Evolutionary conservation across 2,329 filamentous ascomycete genomes (phyloP).

Genomic region (Volutella citrinella): DNA sequence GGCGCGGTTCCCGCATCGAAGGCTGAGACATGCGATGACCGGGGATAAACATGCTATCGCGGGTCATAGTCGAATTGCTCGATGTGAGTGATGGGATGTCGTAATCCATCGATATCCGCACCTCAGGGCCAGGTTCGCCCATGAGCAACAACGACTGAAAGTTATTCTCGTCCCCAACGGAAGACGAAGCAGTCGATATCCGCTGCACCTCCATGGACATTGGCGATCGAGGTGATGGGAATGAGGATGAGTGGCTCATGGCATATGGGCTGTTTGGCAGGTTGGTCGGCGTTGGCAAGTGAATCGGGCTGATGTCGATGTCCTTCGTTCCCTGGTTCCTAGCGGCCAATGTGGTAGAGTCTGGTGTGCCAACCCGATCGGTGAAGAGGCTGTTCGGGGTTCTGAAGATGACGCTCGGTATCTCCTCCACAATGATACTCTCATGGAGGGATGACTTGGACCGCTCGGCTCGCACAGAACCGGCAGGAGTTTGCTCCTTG

Average conservation of each 20-base stretch:
- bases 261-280: conserved; percentile 63
- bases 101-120: conserved; percentile 64
- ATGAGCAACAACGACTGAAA: conserved; percentile 66
- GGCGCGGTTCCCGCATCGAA: conserved; percentile 53
- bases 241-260: conserved; percentile 61
- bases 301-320: conserved; percentile 49
- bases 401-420: conserved; percentile 37
- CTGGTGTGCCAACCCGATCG: conserved; percentile 32
- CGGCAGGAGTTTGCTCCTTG: conserved; percentile 24
- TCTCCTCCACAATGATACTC: conserved; percentile 48
- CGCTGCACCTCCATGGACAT: conserved; percentile 69
- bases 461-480: conserved; percentile 43
- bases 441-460: conserved; percentile 51
- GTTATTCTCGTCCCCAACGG: conserved; percentile 66
- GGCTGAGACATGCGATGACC: conserved; percentile 47
- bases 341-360: conserved; percentile 42
- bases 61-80: conserved; percentile 74
- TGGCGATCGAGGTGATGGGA: conserved; percentile 67
- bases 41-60: conserved; percentile 55
- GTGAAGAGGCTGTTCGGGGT: conserved; percentile 35
- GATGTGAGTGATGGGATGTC: conserved; percentile 73
- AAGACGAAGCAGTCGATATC: conserved; percentile 73
- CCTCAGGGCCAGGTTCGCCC: conserved; percentile 70
- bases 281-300: conserved; percentile 41
- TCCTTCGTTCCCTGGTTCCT: too few relatives aligned